Conservation (phyloP, 108 stramenopile species). For the Fistulifera solaris region DNA sequence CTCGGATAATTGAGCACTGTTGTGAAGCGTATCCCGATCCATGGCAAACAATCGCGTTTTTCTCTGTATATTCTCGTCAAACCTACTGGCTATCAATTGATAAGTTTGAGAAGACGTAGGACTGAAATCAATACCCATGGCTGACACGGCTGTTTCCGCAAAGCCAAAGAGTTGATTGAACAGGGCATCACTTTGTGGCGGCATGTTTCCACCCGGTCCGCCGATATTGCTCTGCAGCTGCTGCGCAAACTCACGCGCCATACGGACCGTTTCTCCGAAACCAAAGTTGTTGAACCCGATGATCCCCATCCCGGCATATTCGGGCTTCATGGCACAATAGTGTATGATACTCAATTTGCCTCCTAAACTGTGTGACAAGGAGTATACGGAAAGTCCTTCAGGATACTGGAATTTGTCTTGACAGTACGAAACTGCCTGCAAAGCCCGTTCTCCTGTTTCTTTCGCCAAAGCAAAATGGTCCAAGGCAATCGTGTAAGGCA, state of each 20-base stretch:
- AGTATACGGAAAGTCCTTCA: constrained; percentile 37
- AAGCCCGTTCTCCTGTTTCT: constrained; percentile 41
- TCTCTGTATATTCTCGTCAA: constrained; percentile 31
- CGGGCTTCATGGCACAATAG: constrained; percentile 52
- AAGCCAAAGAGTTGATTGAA: constrained; percentile 56
- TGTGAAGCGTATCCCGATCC: constrained; percentile 68
- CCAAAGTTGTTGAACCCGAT: constrained; percentile 74
- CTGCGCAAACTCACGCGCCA: constrained; percentile 57
- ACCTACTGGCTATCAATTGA: constrained; percentile 50
- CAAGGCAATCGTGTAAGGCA: constrained; percentile 60
- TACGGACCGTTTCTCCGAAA: constrained; percentile 49
- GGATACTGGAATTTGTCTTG: constrained; percentile 46
- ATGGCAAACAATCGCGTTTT: constrained; percentile 68
- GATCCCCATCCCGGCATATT: constrained; percentile 61
- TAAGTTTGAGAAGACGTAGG: constrained; percentile 51
- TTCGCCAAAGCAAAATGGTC: constrained; percentile 74
- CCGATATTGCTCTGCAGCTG: constrained; percentile 23
- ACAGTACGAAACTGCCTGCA: constrained; percentile 43
- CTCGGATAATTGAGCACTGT: constrained; percentile 34
- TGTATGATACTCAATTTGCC: constrained; percentile 64
- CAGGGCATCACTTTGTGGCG: constrained; percentile 5
- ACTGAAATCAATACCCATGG: constrained; percentile 67
- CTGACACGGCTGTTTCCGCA: constrained; percentile 55
- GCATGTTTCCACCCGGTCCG: background rate
- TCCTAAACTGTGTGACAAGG: constrained; percentile 60